Base-by-base conservation (phyloP, 495 filamentous ascomycete species). In the Jackrogersella multiformis region DNA sequence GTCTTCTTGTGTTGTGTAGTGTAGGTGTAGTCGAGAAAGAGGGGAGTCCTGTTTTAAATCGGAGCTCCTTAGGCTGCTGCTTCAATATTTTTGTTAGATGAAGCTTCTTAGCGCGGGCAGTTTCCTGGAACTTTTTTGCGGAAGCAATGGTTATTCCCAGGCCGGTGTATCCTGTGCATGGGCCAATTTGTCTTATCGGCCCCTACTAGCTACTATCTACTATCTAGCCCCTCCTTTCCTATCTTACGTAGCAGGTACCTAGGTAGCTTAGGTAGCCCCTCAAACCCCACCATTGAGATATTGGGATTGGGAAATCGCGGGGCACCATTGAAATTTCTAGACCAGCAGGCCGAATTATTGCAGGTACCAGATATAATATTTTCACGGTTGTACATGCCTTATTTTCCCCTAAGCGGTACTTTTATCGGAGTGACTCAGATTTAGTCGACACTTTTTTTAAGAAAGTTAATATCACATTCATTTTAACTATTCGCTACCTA, bases 51-150 rank as follows among this genome's bases (percentile, higher is more conserved):
- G 24, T 41, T 41, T 26, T 55, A 55, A 28, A n/a, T 46, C 21
- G 42, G 30, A 58, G 59, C 48, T 69, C 15, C 51, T n/a, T 39
- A 60, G 69, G 65, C 69, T 69, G 62, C 66, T 64, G 54, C 69
- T 49, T 62, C 36, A 30, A 64, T 59, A 56, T 60, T 61, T 64
- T 32, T 66, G 42, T 61, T 68, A 38, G 56, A 35, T 66, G 56
- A 61, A 70, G 61, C 58, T 74, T 53, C 44, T 38, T 55, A 48
- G 26, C 26, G 26, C n/a, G n/a, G n/a, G n/a, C n/a, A n/a, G 35
- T 56, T 24, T 18, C 57, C 52, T 23, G 61, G 62, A 73, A 74
- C 72, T 73, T 74, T 74, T 74, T 64, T 72, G 56, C 69, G 60
- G 72, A 67, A 61, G 72, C 30, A 66, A 61, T 61, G 46, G 66